A percentile compares a stretch with the other conserved stretches of the same genome.
phyloP scores from a whole-genome alignment of 345 rosid genomes.

The Cardamine chenopodiifolia region DNA sequence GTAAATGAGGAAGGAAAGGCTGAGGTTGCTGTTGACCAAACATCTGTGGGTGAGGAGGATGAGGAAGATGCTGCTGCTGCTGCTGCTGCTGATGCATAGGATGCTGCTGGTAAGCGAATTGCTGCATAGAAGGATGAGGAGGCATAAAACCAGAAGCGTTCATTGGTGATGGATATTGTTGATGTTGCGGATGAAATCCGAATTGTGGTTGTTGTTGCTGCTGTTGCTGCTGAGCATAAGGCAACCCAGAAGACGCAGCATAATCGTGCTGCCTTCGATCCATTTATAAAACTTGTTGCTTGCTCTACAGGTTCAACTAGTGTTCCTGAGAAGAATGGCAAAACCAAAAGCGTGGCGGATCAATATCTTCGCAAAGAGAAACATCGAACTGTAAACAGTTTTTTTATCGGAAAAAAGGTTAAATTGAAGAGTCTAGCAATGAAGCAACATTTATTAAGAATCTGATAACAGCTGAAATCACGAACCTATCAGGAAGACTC shows the following conservation, averaged over 20 bases:
- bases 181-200: conserved; percentile 87
- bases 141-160: conserved; percentile 65
- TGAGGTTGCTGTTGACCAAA: conserved; percentile 73
- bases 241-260: conserved; percentile 68
- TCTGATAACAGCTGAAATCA: conserved; percentile 27
- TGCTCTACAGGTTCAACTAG: conserved; percentile 11
- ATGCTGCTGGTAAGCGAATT: conserved; percentile 83
- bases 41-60: conserved; percentile 70
- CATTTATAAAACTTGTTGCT: conserved; percentile 33
- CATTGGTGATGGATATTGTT: conserved; percentile 60
- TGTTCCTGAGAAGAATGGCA: conserved; percentile 27
- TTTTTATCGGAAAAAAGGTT: not conserved
- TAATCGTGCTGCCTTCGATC: conserved; percentile 56
- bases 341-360: conserved; percentile 1
- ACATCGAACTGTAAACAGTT: not conserved
- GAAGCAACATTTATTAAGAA: conserved; percentile 17
- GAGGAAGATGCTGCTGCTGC: conserved; percentile 42
- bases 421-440: conserved; percentile 8
- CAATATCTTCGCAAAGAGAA: conserved; percentile 1
- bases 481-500: not conserved
- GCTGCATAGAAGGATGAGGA: conserved; percentile 81
- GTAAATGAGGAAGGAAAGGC: conserved; percentile 65
- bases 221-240: conserved; percentile 77
- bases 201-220: conserved; percentile 66
- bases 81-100: conserved; percentile 68